Base-by-base conservation (phyloP, 1,284 basidiomycete genomes). In the Coriolopsis trogii region DNA sequence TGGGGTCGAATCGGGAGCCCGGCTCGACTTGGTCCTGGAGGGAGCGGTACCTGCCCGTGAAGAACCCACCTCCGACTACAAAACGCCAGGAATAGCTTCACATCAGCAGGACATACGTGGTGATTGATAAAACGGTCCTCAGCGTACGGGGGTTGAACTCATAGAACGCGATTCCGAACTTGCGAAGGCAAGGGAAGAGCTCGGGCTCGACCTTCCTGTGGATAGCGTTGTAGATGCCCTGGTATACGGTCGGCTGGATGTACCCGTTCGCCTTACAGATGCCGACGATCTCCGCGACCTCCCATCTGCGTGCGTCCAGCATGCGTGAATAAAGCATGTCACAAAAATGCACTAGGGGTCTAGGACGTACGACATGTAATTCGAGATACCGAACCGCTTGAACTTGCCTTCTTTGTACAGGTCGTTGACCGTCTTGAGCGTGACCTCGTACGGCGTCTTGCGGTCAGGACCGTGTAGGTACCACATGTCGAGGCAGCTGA, bases 201-300 rank as follows among this genome's bases (percentile, higher is more conserved):
- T 85, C 84, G 0, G 79, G 75, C 62, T 85, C 84, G 34, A 80
- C 78, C 23, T 65, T 65, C 28, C 72, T 67, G 56, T 82, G 77
- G 20, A 83, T 69, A 2, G 77, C 78, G 54, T 80, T 83, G 63
- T 82, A 83, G 49, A 81, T 72, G 3, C 85, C 87, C 65, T 91
- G 87, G 64, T 90, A 90, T 0, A 77, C 83, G 0, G 80, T 80
- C 1, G 88, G 87, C 64, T 79, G 74, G 53, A 87, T 75, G 59
- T 75, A 87, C 1, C 76, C 78, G 49, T 82, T 77, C 6, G 70
- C 65, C 37, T 73, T 74, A 67, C 80, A 82, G 50, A 87, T 79
- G 2, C 61, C 65, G 18, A 82, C 75, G 4, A 88, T 82, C 63
- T 85, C 76, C 3, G 85, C 83, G 1, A 89, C 86, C 62, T 88